Base-by-base conservation (phyloP, 2,329 filamentous ascomycete species). In the Ophiostoma sp. region DNA sequence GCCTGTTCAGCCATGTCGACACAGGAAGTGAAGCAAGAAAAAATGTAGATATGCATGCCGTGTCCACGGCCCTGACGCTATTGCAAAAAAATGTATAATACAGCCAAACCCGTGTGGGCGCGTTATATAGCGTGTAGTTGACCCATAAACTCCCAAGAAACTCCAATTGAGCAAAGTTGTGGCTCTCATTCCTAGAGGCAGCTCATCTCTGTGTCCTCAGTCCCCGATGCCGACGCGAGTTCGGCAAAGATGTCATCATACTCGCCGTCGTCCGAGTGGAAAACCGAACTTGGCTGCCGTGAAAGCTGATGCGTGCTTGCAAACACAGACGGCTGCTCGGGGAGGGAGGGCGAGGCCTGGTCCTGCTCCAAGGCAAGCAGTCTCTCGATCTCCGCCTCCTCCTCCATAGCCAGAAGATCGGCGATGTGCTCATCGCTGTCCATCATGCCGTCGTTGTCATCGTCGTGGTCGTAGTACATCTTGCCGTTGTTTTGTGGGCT, bases 241-340 rank as follows among this genome's bases (percentile, higher is more conserved):
- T 91, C 87, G 79, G 86, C 84, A 75, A 97, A 89, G 9, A 88
- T 76, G 64, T 81, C 78, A 71, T 89, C 86, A 73, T 87, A 89
- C 60, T 87, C 85, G 14, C 83, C 83, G 63, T 87, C 85, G 66
- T 88, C 85, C 0, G 79, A 82, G 44, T 81, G 75, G 0, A 75
- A 74, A 8, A 76, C 74, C 1, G 79, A 78, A 6, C 74, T 73
- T 14, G 76, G 77, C n/a, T 73, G 74, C 45, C 72, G 58, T 1
- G 52, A 73, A 11, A 72, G 65, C 2, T 27, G n/a, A 65, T 55
- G n/a, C 4, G 27, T 38, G n/a, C 2, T 4, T 36, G 55, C 27
- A 60, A 27, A 18, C 14, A 6, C 16, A 18, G 2, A 6, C 27
- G 55, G 40, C 8, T 44, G n/a, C 12, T 41, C 27, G 27, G 27